These are phyloP conservation scores for Westerdykella aurantiaca DNA, from an alignment of 2,329 filamentous ascomycete species.

Conservation along the genomic window DNA sequence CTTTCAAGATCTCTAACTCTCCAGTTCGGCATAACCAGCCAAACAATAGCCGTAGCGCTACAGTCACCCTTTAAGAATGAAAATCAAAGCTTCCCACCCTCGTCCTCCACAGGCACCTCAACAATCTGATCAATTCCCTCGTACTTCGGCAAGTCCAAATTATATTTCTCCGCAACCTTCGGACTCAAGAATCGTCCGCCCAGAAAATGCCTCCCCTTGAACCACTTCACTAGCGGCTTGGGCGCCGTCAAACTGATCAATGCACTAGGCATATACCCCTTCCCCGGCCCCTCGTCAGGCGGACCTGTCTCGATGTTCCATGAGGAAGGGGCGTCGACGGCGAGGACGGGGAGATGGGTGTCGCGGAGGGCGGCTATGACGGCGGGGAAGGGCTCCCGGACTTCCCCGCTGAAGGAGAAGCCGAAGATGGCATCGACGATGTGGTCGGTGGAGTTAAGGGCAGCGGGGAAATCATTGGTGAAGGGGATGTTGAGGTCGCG, in stretches of 20 bases:
- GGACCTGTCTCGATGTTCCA: conserved; percentile 91
- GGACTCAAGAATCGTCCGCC: conserved; percentile 83
- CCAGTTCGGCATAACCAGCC: too few species aligned
- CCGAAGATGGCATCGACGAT: conserved; percentile 92
- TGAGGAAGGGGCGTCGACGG: conserved; percentile 87
- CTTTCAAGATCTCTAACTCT: too few species aligned
- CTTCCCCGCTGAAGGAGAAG: conserved; percentile 90
- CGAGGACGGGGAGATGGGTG: conserved; percentile 69
- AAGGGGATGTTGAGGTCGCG: conserved; percentile 78
- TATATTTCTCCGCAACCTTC: conserved; percentile 76
- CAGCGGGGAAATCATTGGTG: conserved; percentile 67
- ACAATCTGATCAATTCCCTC: conserved; percentile 83
- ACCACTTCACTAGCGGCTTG: conserved; percentile 81
- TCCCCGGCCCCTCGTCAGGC: conserved; percentile 68
- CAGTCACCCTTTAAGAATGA: too few species aligned
- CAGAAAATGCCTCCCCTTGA: conserved; percentile 83
- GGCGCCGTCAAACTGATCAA: conserved; percentile 88
- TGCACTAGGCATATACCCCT: conserved; percentile 70
- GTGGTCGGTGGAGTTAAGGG: conserved; percentile 66
- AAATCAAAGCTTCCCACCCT: conserved; percentile 15
- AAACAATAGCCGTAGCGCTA: too few species aligned
- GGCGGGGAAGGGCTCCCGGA: conserved; percentile 83
- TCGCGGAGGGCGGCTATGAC: conserved; percentile 74
- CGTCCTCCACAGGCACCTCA: conserved; percentile 52
- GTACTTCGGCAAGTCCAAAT: conserved; percentile 75